These are phyloP conservation scores for Artemisia argyi DNA, from an alignment of 129 eudicot species.

Conservation along the genomic window DNA sequence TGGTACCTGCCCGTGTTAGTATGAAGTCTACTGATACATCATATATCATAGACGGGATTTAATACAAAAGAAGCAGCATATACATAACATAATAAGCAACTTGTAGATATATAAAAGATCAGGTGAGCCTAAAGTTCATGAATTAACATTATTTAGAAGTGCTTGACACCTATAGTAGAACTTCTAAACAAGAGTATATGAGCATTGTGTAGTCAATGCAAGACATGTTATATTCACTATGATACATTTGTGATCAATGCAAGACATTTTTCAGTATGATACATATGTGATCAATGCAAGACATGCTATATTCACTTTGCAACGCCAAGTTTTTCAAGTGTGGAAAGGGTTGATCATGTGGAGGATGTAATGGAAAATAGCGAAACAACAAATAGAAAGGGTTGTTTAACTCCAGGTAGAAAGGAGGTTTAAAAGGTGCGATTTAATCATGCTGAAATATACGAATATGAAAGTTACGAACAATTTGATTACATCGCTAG, in stretches of 20 bases:
- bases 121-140: neutral
- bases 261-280: neutral
- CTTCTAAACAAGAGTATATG: neutral
- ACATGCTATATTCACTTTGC: neutral
- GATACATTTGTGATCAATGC: neutral
- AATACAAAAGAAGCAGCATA: neutral
- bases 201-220: neutral
- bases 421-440: no score
- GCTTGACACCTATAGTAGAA: neutral
- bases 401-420: no score
- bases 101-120: neutral
- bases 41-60: conserved; percentile 1
- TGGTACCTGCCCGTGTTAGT: neutral
- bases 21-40: neutral
- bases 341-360: no score
- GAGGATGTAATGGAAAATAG: no score
- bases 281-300: neutral
- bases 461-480: no score
- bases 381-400: no score
- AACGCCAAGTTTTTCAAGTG: no score
- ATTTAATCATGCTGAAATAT: no score
- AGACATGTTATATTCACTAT: neutral
- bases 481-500: no score
- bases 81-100: neutral
- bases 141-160: neutral